Evolutionary conservation across 306 rosid species (phyloP), one percentile per base, ranked within the genome.

Genomic region (Pyrus betulifolia): DNA sequence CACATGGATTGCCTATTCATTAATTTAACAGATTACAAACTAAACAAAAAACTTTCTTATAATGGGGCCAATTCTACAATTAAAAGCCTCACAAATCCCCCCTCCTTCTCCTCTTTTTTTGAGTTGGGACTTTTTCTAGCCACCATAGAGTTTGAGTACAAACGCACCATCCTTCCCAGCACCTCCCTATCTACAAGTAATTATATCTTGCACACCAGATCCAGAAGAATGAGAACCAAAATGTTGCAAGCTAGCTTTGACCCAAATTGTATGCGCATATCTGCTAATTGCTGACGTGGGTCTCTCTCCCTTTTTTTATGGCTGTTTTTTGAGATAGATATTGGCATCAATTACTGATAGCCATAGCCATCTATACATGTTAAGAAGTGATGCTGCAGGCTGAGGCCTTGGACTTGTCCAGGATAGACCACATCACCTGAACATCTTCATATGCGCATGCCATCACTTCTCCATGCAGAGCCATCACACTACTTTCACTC

Each of bases 341-440:
- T 60, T 60, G 65, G 40, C 63, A 13, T 60, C 22, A 35, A 60
- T 60, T 13, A 13, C 27, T 6, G 54, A 22, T 23, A 38, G 23
- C 46, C 30, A 66, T 60, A 54, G 59, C 58, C 2, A 14, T 65
- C 46, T 19, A 19, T 63, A 22, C 22, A 11, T 62, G 82, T 82
- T 82, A 87, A 64, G 96, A 86, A 46, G 42, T 63, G 62, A 91
- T 63, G 77, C 85, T 84, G 84, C 88, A 88, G 68, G 80, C 11
- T 21, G 77, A 74, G 71, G 94, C 75, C 65, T 94, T 94, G 71
- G 98, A 82, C 93, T 91, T 94, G 80, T 94, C 98, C 46, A 94
- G 87, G 21, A 94, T 94, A 4, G 96, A 91, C 98, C 98, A 94
- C 98, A 94, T 94, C 2, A 94, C 98, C 71, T 91, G 97, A 72